Conservation (phyloP, 306 rosid genomes). For the Biancaea sappan region DNA sequence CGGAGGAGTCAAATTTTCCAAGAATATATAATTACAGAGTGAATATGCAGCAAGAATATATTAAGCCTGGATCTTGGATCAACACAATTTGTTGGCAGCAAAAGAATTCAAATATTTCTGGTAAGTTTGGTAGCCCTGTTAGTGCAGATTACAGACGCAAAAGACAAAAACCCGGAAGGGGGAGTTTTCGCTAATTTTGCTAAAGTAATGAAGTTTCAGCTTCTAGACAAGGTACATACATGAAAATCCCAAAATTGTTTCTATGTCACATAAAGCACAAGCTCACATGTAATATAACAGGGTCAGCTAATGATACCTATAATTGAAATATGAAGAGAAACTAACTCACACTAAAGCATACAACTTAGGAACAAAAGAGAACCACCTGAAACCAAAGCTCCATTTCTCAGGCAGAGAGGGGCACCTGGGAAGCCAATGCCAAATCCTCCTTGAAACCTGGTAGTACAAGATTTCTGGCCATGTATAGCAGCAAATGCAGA, state of each 20-base stretch:
- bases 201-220: background rate
- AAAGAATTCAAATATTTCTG: background rate
- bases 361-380: conserved; percentile 74
- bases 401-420: conserved; percentile 76
- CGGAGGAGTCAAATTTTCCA: background rate
- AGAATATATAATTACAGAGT: background rate
- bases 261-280: background rate
- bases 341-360: conserved; percentile 44
- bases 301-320: background rate
- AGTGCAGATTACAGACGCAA: background rate
- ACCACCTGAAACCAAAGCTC: conserved; percentile 90
- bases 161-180: background rate
- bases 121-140: background rate
- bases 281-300: background rate
- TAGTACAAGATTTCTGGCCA: conserved; percentile 95
- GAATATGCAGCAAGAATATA: background rate
- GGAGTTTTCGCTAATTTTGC: background rate
- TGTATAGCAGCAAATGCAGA: conserved; percentile 83
- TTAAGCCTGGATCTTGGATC: background rate
- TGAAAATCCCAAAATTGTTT: conserved; percentile 16
- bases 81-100: background rate
- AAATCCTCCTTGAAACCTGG: conserved; percentile 66
- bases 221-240: background rate
- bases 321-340: background rate
- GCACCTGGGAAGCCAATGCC: conserved; percentile 95